These are phyloP conservation scores for Talaromyces nanjingensis DNA, from an alignment of 495 filamentous ascomycete species.

Conservation along the genomic window DNA sequence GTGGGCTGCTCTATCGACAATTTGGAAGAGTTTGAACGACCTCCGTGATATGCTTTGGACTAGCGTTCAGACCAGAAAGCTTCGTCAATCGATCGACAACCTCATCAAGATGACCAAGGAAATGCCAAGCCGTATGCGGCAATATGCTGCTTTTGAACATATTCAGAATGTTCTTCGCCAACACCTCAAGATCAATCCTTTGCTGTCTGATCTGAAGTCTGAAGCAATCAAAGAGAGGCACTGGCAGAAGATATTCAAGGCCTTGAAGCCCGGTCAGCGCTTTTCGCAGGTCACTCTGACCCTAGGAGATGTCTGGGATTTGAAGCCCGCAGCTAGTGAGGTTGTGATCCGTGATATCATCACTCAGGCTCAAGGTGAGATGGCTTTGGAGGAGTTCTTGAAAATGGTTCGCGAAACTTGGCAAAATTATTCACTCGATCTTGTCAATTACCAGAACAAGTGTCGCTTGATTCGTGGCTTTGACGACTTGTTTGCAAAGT, in stretches of 20 bases:
- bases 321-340: slow-evolving; percentile 82
- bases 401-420: slow-evolving; percentile 95
- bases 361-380: slow-evolving; percentile 91
- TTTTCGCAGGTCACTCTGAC: slow-evolving; percentile 91
- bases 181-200: slow-evolving; percentile 78
- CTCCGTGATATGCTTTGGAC: slow-evolving; percentile 87
- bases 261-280: slow-evolving; percentile 79
- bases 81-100: slow-evolving; percentile 78
- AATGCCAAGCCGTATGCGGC: slow-evolving; percentile 97
- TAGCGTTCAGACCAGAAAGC: slow-evolving; percentile 85
- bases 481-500: slow-evolving; percentile 97
- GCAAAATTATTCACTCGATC: slow-evolving; percentile 87
- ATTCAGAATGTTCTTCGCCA: slow-evolving; percentile 86
- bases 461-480: slow-evolving; percentile 95
- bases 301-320: slow-evolving; percentile 95
- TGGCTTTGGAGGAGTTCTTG: slow-evolving; percentile 97
- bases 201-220: slow-evolving; percentile 88
- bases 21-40: slow-evolving; percentile 95
- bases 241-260: slow-evolving; percentile 96
- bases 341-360: slow-evolving; percentile 84
- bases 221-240: slow-evolving; percentile 94
- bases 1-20: slow-evolving; percentile 87
- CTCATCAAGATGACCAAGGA: slow-evolving; percentile 98
- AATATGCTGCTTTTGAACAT: slow-evolving; percentile 98
- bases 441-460: slow-evolving; percentile 96